Base-by-base conservation (phyloP, 1,284 basidiomycete genomes). In the Trametes polyzona region DNA sequence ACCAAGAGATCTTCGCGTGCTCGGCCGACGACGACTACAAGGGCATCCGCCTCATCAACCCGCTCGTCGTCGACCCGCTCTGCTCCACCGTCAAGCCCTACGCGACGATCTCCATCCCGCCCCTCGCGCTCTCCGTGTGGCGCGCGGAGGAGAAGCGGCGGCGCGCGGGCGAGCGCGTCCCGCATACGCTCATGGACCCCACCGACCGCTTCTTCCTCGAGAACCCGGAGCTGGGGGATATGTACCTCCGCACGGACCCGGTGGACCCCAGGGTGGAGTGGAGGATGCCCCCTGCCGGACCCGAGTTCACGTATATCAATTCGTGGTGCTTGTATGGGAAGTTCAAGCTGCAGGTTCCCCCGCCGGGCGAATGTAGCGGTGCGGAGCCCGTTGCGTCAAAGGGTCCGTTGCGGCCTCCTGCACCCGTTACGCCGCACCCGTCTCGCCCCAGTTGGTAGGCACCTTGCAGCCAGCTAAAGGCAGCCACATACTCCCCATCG, bases 1-100 rank as follows among this genome's bases (percentile, higher is more conserved):
- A 54, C 37, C 60, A 64, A 37, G 59, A 63, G 40, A 52, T 66
- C 47, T 57, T 63, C 36, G 55, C 59, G 16, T 68, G 65, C 59
- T 52, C 62, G 21, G 51, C 55, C 30, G 61, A 57, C 21, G 57
- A 62, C 41, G 52, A 30, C 16, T 62, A 41, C 49, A 62, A 62
- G 32, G 61, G 61, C 47, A 33, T 57, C 12, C 61, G 57, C 21
- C 43, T 58, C 12, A 39, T 40, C 14, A 59, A 62, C 46, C 57
- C 61, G n/a, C 47, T 39, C 41, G 40, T 40, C 24, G 12, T 41
- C 27, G 11, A 40, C 19, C 44, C 39, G 11, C 23, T 37, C 9
- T 37, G 19, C 24, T 32, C 37, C 33, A 33, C 59, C 35, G 51
- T 55, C 40, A 58, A 59, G 33, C 61, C 61, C 8, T 62, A 55